These are phyloP conservation scores for Neocatenulostroma microsporum DNA, from an alignment of 2,329 filamentous ascomycete species.

Conservation along the genomic window DNA sequence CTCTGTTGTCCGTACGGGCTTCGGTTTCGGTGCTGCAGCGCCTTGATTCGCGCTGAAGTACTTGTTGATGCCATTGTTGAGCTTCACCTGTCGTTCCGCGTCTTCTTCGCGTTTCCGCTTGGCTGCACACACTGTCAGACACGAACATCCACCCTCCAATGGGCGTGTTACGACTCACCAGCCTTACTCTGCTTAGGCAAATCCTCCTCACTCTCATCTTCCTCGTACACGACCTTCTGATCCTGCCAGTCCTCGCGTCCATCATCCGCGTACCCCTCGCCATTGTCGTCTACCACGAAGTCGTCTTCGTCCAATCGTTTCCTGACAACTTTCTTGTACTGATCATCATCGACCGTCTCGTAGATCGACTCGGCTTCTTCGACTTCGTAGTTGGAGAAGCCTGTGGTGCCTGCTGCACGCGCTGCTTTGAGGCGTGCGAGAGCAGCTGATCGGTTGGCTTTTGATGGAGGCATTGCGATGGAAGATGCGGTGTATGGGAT, in stretches of 20 bases:
- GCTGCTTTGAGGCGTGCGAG: slow-evolving; percentile 74
- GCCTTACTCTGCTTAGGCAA: slow-evolving; percentile 51
- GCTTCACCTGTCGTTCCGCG: slow-evolving; percentile 73
- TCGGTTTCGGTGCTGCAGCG: slow-evolving; percentile 63
- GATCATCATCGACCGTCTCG: slow-evolving; percentile 93
- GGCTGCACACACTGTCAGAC: slow-evolving; percentile 39
- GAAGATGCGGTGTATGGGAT: neutral
- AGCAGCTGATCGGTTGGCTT: slow-evolving; percentile 27
- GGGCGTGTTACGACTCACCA: slow-evolving; percentile 30
- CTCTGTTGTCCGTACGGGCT: slow-evolving; percentile 54
- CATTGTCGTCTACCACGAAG: slow-evolving; percentile 98
- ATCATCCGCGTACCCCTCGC: slow-evolving; percentile 92
- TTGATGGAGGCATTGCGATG: slow-evolving; percentile 23
- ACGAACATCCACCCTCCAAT: too few relatives aligned
- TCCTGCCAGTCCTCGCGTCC: slow-evolving; percentile 91
- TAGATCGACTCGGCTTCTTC: slow-evolving; percentile 79
- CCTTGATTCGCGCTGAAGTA: slow-evolving; percentile 78
- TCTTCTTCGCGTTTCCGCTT: slow-evolving; percentile 88
- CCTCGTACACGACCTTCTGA: slow-evolving; percentile 54
- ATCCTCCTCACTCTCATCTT: slow-evolving; percentile 70
- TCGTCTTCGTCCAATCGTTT: slow-evolving; percentile 86
- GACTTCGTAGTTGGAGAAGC: slow-evolving; percentile 77
- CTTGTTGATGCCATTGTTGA: slow-evolving; percentile 85
- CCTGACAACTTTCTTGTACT: slow-evolving; percentile 93
- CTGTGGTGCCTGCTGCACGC: slow-evolving; percentile 83